A percentile compares a stretch with the other conserved stretches of the same genome.
These are phyloP conservation scores for Dissophora globulifera DNA, from an alignment of 192 early-diverging fungal species.

Conservation along the genomic window DNA sequence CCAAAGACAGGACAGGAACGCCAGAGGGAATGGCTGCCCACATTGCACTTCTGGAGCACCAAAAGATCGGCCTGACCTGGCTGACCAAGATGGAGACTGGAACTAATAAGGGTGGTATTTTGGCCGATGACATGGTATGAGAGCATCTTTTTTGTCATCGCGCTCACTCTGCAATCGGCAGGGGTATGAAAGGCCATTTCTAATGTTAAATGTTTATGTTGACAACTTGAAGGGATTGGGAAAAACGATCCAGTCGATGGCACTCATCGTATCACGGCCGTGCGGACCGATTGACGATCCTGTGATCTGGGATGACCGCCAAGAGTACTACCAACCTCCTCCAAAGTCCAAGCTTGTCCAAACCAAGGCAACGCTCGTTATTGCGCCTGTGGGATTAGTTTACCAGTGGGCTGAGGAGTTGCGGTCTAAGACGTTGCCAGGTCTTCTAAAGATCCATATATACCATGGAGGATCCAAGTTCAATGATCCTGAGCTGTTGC, in stretches of 20 bases:
- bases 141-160: no score
- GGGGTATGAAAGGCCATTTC: no score
- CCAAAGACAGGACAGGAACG: constrained; percentile 56
- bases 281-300: constrained; percentile 8
- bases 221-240: constrained; percentile 59
- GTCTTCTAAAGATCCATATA: constrained; percentile 65
- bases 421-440: constrained; percentile 59
- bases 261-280: constrained; percentile 58
- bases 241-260: constrained; percentile 82
- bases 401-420: constrained; percentile 82
- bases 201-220: no score
- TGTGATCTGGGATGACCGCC: constrained; percentile 23
- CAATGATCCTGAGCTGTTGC: constrained; percentile 47
- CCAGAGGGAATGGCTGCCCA: constrained; percentile 58
- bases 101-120: constrained; percentile 64
- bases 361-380: constrained; percentile 71
- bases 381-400: constrained; percentile 75
- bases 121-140: constrained; percentile 71
- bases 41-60: constrained; percentile 64
- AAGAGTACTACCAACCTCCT: neutral
- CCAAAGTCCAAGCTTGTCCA: constrained; percentile 26
- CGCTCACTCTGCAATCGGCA: no score
- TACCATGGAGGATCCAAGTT: constrained; percentile 68
- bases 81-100: constrained; percentile 64
- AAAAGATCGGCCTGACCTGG: constrained; percentile 70